Evolutionary conservation across 441 rosid species (phyloP).

Genomic region (Euphorbia celastroides): DNA sequence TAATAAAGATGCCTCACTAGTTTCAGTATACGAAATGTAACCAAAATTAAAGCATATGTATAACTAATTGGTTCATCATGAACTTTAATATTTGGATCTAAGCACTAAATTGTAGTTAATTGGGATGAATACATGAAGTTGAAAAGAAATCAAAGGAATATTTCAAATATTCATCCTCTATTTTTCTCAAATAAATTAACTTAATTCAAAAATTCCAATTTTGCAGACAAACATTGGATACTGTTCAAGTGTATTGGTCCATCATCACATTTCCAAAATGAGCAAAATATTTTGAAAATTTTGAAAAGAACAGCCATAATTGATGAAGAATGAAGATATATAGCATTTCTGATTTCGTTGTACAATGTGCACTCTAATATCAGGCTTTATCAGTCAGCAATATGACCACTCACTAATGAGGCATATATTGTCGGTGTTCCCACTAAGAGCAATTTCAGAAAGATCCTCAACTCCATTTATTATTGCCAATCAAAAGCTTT

Average conservation of each 20-base stretch:
- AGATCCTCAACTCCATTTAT: background rate
- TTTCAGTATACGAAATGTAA: background rate
- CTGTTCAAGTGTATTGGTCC: background rate
- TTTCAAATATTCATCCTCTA: background rate
- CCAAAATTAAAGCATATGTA: background rate
- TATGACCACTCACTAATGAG: background rate
- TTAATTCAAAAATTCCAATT: background rate
- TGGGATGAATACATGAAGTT: background rate
- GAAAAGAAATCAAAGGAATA: background rate
- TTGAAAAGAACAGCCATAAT: background rate
- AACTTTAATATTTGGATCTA: background rate
- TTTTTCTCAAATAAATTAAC: background rate
- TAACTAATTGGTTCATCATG: background rate
- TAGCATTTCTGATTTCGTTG: background rate
- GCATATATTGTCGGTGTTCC: background rate
- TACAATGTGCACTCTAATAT: constrained; percentile 2
- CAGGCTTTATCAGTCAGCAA: background rate
- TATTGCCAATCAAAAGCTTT: background rate
- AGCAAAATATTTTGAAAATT: background rate
- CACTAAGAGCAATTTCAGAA: background rate
- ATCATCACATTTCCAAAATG: background rate
- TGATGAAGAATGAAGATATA: background rate
- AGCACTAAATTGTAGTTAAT: background rate
- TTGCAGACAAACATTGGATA: background rate
- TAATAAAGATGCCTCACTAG: background rate